Base-by-base conservation (phyloP, 2,329 filamentous ascomycete genomes). In the Pseudogymnoascus sp. region DNA sequence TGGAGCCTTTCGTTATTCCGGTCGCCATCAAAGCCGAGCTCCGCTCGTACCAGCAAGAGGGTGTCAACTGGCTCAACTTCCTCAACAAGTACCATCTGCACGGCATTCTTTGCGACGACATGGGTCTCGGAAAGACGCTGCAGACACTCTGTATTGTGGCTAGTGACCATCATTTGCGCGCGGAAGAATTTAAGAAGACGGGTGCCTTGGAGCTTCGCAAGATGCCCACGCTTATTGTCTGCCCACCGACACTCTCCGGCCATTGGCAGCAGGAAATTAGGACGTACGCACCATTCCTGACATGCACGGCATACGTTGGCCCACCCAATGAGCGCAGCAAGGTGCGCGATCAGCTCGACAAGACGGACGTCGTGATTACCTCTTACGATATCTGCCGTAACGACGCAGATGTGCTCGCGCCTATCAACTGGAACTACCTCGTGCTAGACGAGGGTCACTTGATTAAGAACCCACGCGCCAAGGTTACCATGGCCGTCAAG, bases 221-320 rank as follows among this genome's bases (percentile, higher is more conserved):
- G 63, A 79, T 99, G 42, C 93, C 95, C 1, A 96, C 93, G 11
- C 82, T 99, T 62, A 97, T 99, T 66, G 89, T 99, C 59, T 99
- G 95, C 71, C 96, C 95, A 5, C 95, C 95, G 1, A 97, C 95
- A 0, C 81, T 99, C 24, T 97, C 95, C 16, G 95, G 96, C 7
- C 95, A 99, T 76, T 99, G 95, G 95, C 93, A 97, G 75, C 95
- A 99, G 73, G 95, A 99, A 74, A 93, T 99, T 70, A 91, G 90
- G 72, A 88, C 92, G 59, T 99, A 97, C 71, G 93, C 96, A 1
- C 95, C 95, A 0, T 99, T 99, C 82, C 81, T 99, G 47, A 88
- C 84, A 31, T 91, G 92, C 38, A 87, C 92, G 4, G 89, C 93
- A 2, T 99, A 97, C 71, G 93, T 97, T 63, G 95, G 95, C 0